Percentiles rank a stretch among this genome's conserved stretches.
These are phyloP conservation scores for Oidium heveae DNA, from an alignment of 2,329 filamentous ascomycete species.

Conservation along the genomic window DNA sequence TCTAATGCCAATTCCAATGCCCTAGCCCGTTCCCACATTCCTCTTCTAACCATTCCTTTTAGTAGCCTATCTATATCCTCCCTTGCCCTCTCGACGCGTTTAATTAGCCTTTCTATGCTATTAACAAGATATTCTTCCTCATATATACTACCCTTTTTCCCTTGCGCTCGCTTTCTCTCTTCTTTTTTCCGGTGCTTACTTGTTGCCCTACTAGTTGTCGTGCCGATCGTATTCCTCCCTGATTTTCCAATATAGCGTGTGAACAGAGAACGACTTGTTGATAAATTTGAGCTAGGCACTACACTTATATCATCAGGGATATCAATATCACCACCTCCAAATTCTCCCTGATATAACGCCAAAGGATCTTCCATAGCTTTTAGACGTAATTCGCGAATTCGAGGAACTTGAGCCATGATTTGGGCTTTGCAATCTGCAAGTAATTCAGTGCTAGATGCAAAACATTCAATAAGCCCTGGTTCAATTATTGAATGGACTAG, in stretches of 20 bases:
- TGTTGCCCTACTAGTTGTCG: conserved; percentile 51
- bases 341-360: conserved; percentile 66
- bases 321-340: conserved; percentile 29
- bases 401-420: conserved; percentile 60
- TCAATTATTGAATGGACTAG: conserved; percentile 48
- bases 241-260: conserved; percentile 63
- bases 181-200: conserved; percentile 73
- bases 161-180: conserved; percentile 81
- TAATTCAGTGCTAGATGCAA: conserved; percentile 66
- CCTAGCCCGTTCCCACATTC: conserved; percentile 68
- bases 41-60: conserved; percentile 49
- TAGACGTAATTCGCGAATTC: conserved; percentile 54
- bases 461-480: conserved; percentile 51
- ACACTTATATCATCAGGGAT: conserved; percentile 83
- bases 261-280: conserved; percentile 70
- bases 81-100: conserved; percentile 48
- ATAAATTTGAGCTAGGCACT: conserved; percentile 55
- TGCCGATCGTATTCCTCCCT: conserved; percentile 39
- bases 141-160: conserved; percentile 92
- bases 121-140: conserved; percentile 94
- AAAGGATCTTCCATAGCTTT: conserved; percentile 70
- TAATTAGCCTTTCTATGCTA: conserved; percentile 58
- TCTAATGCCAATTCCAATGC: conserved; percentile 49
- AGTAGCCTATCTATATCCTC: conserved; percentile 52
- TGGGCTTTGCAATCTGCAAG: conserved; percentile 82